Percentiles rank a stretch among this genome's conserved stretches.
phyloP scores from a whole-genome alignment of 108 stramenopile genomes.

The Cyclotella choctawhatcheeana region DNA sequence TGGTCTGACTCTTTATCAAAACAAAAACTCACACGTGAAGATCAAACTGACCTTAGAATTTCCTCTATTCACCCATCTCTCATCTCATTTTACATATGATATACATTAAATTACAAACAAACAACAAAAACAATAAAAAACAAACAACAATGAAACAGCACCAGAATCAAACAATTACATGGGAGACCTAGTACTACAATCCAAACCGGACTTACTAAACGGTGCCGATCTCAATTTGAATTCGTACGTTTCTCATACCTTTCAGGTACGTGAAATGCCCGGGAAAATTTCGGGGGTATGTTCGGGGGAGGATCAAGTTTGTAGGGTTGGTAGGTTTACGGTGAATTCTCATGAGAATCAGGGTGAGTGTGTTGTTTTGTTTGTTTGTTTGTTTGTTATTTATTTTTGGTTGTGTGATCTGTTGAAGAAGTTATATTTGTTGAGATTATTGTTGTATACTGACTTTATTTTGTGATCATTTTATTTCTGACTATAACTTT shows the following conservation, averaged over 20 bases:
- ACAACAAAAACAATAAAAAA: no score
- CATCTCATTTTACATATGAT: no score
- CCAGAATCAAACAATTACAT: no score
- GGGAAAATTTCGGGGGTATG: conserved; percentile 53
- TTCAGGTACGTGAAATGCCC: conserved; percentile 78
- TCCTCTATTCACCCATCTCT: no score
- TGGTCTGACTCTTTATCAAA: no score
- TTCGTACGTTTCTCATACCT: conserved; percentile 75
- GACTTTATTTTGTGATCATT: background rate
- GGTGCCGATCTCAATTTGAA: conserved; percentile 61
- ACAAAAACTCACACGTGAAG: no score
- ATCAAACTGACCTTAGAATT: no score
- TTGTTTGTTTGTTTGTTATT: conserved; percentile 7
- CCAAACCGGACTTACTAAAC: conserved; percentile 55
- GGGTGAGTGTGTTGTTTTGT: conserved; percentile 44
- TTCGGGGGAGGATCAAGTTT: conserved; percentile 48
- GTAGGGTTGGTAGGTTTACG: conserved; percentile 56
- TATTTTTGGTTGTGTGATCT: no score
- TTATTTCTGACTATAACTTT: background rate
- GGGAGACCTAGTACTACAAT: conserved; percentile 57
- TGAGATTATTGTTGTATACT: conserved; percentile 4
- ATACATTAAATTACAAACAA: no score
- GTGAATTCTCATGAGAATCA: conserved; percentile 73
- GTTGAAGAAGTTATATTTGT: no score
- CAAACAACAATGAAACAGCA: no score